Conservation (phyloP, 1,139 yeast genomes). For the Yueomyces sp. region DNA sequence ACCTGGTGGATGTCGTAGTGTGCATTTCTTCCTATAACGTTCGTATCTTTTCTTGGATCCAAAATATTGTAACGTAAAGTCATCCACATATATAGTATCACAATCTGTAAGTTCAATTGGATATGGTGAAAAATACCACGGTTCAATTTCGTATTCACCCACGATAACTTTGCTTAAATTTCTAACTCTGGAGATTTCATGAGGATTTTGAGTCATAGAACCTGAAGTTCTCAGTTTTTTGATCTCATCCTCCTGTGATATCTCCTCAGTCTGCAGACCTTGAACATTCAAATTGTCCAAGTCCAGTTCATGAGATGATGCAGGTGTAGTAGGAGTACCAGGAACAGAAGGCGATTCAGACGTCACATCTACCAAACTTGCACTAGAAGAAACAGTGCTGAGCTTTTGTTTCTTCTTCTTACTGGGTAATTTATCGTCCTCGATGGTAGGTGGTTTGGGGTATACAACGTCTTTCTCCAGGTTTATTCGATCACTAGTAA, state of each 20-base stretch:
- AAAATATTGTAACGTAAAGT: conserved; percentile 77
- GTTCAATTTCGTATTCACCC: conserved; percentile 89
- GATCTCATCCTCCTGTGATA: conserved; percentile 81
- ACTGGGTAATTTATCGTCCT: conserved; percentile 28
- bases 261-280: conserved; percentile 57
- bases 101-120: conserved; percentile 90
- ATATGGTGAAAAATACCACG: conserved; percentile 98
- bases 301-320: conserved; percentile 63
- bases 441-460: conserved; percentile 46
- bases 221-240: conserved; percentile 87
- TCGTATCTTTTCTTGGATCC: conserved; percentile 87
- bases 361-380: conserved; percentile 10
- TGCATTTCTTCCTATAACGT: conserved; percentile 75
- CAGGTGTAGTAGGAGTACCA: conserved; percentile 25
- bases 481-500: conserved; percentile 58
- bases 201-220: conserved; percentile 85
- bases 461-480: conserved; percentile 51
- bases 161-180: conserved; percentile 65
- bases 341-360: conserved; percentile 4
- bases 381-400: conserved; percentile 10
- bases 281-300: conserved; percentile 77
- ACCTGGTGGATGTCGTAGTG: conserved; percentile 92
- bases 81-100: conserved; percentile 81
- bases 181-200: conserved; percentile 84
- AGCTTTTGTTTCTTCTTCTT: conserved; percentile 21